phyloP scores from a whole-genome alignment of 805 yeast species.

The Torulaspora gathmanii region DNA sequence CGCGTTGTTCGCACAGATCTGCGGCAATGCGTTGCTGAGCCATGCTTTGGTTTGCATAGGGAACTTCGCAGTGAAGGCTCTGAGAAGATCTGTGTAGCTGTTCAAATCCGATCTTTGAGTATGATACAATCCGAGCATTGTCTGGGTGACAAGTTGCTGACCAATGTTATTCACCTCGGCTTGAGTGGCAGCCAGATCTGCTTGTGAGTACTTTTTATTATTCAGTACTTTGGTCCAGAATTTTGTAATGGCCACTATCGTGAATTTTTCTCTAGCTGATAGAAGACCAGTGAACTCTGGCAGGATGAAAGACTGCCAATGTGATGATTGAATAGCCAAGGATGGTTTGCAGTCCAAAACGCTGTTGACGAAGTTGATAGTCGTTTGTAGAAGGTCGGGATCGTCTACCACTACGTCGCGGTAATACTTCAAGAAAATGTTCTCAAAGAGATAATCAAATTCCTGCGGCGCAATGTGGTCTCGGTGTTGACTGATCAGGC shows the following conservation, averaged over 20 bases:
- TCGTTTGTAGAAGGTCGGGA: constrained; percentile 54
- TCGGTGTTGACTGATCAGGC: constrained; percentile 40
- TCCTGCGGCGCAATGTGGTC: constrained; percentile 31
- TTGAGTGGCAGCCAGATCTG: constrained; percentile 39
- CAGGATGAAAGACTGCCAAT: constrained; percentile 26
- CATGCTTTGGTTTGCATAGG: constrained; percentile 48
- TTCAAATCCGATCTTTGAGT: constrained; percentile 57
- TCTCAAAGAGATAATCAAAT: constrained; percentile 38
- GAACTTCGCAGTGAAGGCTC: constrained; percentile 46
- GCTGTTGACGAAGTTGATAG: constrained; percentile 48
- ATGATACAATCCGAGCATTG: constrained; percentile 45
- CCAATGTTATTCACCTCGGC: constrained; percentile 27
- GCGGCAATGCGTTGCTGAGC: constrained; percentile 37
- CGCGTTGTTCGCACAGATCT: constrained; percentile 28
- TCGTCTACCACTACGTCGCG: constrained; percentile 42
- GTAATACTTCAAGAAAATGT: constrained; percentile 38
- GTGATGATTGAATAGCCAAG: constrained; percentile 38
- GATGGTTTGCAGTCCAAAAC: constrained; percentile 48
- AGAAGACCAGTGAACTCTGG: constrained; percentile 34
- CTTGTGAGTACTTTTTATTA: constrained; percentile 43
- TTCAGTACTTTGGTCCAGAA: constrained; percentile 50
- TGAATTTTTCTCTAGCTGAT: constrained; percentile 45
- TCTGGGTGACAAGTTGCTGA: constrained; percentile 29
- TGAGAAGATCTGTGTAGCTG: constrained; percentile 48
- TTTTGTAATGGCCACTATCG: constrained; percentile 46